Conservation (phyloP, 768 basidiomycete genomes). For the Boletus insuetus region DNA sequence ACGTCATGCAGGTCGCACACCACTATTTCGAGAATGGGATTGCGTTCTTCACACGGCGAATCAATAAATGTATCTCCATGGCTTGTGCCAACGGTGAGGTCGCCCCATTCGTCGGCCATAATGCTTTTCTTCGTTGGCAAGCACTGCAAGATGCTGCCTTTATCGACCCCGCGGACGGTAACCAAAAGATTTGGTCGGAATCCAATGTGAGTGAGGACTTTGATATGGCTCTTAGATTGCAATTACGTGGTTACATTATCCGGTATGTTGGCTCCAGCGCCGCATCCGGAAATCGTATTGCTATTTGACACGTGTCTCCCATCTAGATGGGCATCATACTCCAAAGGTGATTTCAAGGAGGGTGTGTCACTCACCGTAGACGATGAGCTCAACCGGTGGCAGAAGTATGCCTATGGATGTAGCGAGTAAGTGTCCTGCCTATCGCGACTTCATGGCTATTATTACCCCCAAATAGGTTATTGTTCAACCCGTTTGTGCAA, state of each 20-base stretch:
- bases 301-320: background rate
- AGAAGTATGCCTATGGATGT: slow-evolving; percentile 78
- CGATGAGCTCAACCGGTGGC: slow-evolving; percentile 91
- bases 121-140: slow-evolving; percentile 87
- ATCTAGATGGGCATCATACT: slow-evolving; percentile 75
- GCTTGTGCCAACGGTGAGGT: slow-evolving; percentile 79
- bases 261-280: slow-evolving; percentile 33
- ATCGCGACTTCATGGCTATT: background rate
- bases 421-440: slow-evolving; percentile 44
- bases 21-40: slow-evolving; percentile 93
- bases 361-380: slow-evolving; percentile 88
- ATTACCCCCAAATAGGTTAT: slow-evolving; percentile 48
- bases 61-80: slow-evolving; percentile 82
- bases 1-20: slow-evolving; percentile 87
- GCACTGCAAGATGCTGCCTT: slow-evolving; percentile 86
- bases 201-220: slow-evolving; percentile 68
- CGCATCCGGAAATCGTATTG: background rate
- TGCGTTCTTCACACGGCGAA: slow-evolving; percentile 82
- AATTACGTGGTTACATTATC: slow-evolving; percentile 67
- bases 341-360: slow-evolving; percentile 83
- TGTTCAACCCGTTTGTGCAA: slow-evolving; percentile 78
- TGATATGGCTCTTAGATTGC: slow-evolving; percentile 61
- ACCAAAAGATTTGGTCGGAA: slow-evolving; percentile 78
- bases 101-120: slow-evolving; percentile 78
- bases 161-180: slow-evolving; percentile 44